Conservation (phyloP, 2,329 filamentous ascomycete genomes). For the Phialophora verrucosa region DNA sequence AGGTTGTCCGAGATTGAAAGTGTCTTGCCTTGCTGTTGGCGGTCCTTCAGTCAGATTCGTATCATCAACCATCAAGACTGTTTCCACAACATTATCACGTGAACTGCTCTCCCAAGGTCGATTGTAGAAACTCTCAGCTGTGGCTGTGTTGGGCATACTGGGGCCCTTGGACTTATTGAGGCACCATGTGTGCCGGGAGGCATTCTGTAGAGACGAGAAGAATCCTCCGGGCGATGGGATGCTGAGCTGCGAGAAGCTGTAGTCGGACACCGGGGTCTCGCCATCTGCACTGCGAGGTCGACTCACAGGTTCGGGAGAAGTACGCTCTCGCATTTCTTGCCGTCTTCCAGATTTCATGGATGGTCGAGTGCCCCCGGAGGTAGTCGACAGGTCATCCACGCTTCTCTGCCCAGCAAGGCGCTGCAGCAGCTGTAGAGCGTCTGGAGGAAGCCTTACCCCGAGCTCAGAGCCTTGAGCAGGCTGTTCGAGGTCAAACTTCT, state of each 20-base stretch:
- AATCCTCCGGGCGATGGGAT: slow-evolving; percentile 92
- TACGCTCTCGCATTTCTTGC: slow-evolving; percentile 66
- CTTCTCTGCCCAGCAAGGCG: slow-evolving; percentile 66
- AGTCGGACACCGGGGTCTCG: slow-evolving; percentile 62
- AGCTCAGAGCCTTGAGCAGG: slow-evolving; percentile 44
- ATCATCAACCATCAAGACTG: slow-evolving; percentile 66
- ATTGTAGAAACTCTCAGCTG: slow-evolving; percentile 90
- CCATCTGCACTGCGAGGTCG: slow-evolving; percentile 52
- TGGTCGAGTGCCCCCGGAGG: slow-evolving; percentile 39
- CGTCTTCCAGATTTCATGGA: slow-evolving; percentile 31
- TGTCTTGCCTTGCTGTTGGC: slow-evolving; percentile 62
- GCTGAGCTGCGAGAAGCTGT: slow-evolving; percentile 78
- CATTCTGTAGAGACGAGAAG: slow-evolving; percentile 81
- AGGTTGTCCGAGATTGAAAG: slow-evolving; percentile 30
- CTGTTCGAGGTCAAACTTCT: slow-evolving; percentile 26
- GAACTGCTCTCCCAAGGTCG: slow-evolving; percentile 69
- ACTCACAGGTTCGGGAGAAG: slow-evolving; percentile 51
- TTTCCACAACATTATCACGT: slow-evolving; percentile 62
- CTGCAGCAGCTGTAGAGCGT: slow-evolving; percentile 79
- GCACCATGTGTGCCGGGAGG: slow-evolving; percentile 78
- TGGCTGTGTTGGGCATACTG: slow-evolving; percentile 75
- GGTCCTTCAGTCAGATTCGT: slow-evolving; percentile 63
- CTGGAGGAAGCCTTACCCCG: slow-evolving; percentile 76
- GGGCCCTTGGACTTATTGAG: slow-evolving; percentile 52
- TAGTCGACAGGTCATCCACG: slow-evolving; percentile 49